phyloP scores from a whole-genome alignment of 495 filamentous ascomycete species.

The Elasticomyces elasticus region DNA sequence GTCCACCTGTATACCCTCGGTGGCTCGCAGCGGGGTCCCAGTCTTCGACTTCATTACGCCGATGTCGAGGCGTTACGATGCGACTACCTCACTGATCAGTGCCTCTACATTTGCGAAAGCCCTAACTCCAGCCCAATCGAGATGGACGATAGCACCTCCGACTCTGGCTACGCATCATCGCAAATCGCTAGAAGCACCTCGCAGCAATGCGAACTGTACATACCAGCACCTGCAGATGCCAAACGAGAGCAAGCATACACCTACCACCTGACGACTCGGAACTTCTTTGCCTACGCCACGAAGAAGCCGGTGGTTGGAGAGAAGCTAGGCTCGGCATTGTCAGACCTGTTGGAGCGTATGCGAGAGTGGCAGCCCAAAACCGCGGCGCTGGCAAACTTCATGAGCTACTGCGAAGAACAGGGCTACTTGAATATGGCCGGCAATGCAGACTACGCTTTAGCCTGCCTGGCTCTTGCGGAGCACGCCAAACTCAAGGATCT shows the following conservation, averaged over 20 bases:
- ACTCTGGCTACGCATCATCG: conserved; percentile 12
- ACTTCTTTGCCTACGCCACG: conserved; percentile 58
- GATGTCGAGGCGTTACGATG: conserved; percentile 33
- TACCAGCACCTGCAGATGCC: conserved; percentile 45
- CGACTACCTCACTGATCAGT: conserved; percentile 40
- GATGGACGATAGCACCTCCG: background rate
- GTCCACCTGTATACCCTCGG: conserved; percentile 52
- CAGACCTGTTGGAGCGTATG: conserved; percentile 50
- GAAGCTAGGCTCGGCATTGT: conserved; percentile 45
- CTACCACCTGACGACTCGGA: conserved; percentile 55
- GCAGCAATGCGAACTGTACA: conserved; percentile 47
- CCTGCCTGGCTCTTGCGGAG: conserved; percentile 52
- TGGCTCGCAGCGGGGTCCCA: conserved; percentile 49
- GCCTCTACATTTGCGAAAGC: conserved; percentile 25
- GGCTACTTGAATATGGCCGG: conserved; percentile 53
- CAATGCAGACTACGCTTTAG: conserved; percentile 49
- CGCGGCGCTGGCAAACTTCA: conserved; percentile 42
- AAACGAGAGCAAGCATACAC: conserved; percentile 41
- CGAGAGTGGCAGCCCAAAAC: conserved; percentile 23
- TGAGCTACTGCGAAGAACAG: conserved; percentile 47
- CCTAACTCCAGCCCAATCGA: conserved; percentile 16
- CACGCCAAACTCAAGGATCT: conserved; percentile 43
- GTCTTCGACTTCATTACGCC: conserved; percentile 47
- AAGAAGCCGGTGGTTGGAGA: conserved; percentile 50
- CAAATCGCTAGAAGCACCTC: conserved; percentile 5